phyloP scores from a whole-genome alignment of 2,329 filamentous ascomycete genomes.

The Clathrospora elynae region DNA sequence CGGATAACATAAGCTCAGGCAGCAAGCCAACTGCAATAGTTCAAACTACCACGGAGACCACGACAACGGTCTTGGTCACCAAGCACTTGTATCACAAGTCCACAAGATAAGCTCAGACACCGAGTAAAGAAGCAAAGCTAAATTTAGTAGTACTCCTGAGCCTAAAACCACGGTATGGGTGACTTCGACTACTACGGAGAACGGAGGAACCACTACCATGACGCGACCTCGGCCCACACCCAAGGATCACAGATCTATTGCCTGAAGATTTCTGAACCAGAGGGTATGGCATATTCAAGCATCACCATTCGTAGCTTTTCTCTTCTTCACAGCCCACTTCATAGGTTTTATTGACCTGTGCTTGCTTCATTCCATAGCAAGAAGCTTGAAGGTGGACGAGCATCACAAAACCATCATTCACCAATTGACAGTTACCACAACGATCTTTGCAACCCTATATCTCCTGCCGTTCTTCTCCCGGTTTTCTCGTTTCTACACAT shows the following conservation, averaged over 20 bases:
- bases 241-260: not conserved
- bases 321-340: not conserved
- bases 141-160: constrained; percentile 14
- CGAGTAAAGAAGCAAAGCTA: not conserved
- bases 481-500: not conserved
- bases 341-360: not conserved
- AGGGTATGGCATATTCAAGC: not conserved
- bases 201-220: constrained; percentile 17
- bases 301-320: accelerated
- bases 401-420: not conserved
- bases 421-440: not conserved
- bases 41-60: constrained; percentile 1
- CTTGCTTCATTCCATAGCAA: not conserved
- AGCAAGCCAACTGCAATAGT: constrained; percentile 21
- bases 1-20: constrained; percentile 39
- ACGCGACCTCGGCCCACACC: constrained; percentile 7
- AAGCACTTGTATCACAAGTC: constrained; percentile 29
- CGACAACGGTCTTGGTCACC: constrained; percentile 31
- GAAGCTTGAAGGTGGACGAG: not conserved
- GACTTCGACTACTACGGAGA: constrained; percentile 16
- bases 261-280: not conserved
- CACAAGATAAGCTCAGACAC: constrained; percentile 13
- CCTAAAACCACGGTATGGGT: constrained; percentile 26
- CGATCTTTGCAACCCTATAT: not conserved
- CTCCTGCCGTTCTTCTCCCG: not conserved